Base-by-base conservation (phyloP, 2,329 filamentous ascomycete genomes). In the Aureobasidium lini region DNA sequence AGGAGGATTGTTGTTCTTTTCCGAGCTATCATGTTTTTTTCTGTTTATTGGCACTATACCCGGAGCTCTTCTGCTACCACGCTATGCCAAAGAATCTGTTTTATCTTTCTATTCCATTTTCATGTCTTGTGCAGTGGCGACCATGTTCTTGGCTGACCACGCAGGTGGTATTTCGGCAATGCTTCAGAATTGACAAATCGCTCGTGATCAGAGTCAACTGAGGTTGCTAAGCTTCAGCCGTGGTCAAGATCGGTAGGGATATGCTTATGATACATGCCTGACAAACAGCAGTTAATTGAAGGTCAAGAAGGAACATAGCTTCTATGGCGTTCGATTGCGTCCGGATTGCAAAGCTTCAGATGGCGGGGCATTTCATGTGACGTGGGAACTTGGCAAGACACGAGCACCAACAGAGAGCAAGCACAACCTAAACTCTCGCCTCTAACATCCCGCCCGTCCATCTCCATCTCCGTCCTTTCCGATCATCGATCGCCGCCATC, bases 301-400 rank as follows among this genome's bases (percentile, higher is more conserved):
- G 13, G 34, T 8, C 2, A 36, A 36, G 37, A 40, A 40, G 13
- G 6, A 13, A 40, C 6, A n/a, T 6, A 40, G 37, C 10, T 40
- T 40, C 34, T 11, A 50, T 16, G 34, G 18, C 37, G 18, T 50
- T 39, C 48, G 48, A 50, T 10, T 18, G 34, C n/a, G 10, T 16
- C 23, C 47, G 32, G 6, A 3, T 6, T 3, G 3, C 16, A n/a
- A 28, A 53, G 49, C 37, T 54, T 31, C 50, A 31, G 8, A 52
- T 52, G 48, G 48, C 36, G 50, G 50, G 50, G 50, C 50, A 54
- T 32, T 15, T 28, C 50, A 54, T 54, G 50, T 54, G 50, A 54
- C 50, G 50, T 53, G 18, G 32, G 36, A n/a, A 52, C 48, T 54
- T 54, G 50, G 50, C 50, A 34, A 50, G 48, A 36, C 31, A 28